Evolutionary conservation across 441 rosid genomes (phyloP).

Genomic region (Raphanus hybrid): DNA sequence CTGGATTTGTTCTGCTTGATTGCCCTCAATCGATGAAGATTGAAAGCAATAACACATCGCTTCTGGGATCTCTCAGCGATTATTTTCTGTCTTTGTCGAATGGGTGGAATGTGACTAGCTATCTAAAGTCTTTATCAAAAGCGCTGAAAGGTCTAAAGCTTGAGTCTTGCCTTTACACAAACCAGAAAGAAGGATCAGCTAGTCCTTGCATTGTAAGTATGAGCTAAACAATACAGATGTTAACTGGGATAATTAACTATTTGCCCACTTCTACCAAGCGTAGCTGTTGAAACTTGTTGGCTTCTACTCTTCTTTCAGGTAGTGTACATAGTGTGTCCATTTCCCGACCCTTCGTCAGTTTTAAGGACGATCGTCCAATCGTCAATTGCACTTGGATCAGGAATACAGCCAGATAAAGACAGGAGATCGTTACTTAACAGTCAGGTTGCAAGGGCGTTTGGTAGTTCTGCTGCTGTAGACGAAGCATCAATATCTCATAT

Average conservation of each 20-base stretch:
- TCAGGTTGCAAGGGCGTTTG: conserved; percentile 91
- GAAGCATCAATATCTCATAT: conserved; percentile 89
- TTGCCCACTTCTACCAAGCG: conserved; percentile 22
- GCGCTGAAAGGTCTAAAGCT: conserved; percentile 84
- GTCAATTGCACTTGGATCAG: conserved; percentile 89
- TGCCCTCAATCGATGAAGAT: conserved; percentile 99
- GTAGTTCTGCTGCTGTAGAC: conserved; percentile 86
- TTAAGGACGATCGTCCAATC: conserved; percentile 87
- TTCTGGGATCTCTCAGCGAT: conserved; percentile 95
- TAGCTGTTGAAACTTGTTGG: conserved; percentile 26
- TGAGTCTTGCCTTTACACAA: conserved; percentile 63
- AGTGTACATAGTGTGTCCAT: conserved; percentile 98
- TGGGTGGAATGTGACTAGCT: conserved; percentile 98
- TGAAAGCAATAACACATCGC: conserved; percentile 91
- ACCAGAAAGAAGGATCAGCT: conserved; percentile 86
- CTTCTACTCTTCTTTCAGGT: conserved; percentile 57
- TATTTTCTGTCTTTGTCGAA: conserved; percentile 96
- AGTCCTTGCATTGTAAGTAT: conserved; percentile 79
- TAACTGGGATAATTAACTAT: conserved; percentile 12
- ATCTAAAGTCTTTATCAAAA: conserved; percentile 95
- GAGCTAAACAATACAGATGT: not conserved
- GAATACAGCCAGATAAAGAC: conserved; percentile 72
- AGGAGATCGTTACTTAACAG: conserved; percentile 67
- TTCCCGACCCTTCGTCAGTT: conserved; percentile 95
- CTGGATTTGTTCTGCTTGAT: conserved; percentile 94